These are phyloP conservation scores for Colletotrichum horii DNA, from an alignment of 2,329 filamentous ascomycete species.

Conservation along the genomic window DNA sequence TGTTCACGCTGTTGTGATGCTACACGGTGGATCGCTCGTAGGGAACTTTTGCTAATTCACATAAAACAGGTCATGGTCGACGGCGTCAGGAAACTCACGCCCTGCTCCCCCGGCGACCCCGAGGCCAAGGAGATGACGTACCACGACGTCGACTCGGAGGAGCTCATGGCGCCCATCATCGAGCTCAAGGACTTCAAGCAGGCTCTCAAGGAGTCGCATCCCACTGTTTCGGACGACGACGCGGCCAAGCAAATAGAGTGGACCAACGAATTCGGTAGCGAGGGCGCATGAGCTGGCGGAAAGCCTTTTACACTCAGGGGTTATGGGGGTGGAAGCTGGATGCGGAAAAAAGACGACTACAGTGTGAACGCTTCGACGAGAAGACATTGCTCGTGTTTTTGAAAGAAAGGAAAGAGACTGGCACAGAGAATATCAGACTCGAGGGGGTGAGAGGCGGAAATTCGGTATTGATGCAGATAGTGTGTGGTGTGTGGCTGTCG, in stretches of 20 bases:
- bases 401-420: not conserved
- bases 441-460: not conserved
- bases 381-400: not conserved
- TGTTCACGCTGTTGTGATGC: conserved; percentile 23
- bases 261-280: conserved; percentile 95
- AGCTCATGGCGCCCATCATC: conserved; percentile 85
- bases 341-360: not conserved
- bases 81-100: conserved; percentile 73
- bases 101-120: conserved; percentile 89
- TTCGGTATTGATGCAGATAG: not conserved
- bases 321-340: not conserved
- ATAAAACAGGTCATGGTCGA: conserved; percentile 70
- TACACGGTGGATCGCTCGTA: not conserved
- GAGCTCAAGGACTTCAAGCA: conserved; percentile 92
- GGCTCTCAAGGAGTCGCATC: conserved; percentile 85
- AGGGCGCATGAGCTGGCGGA: conserved; percentile 61
- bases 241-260: conserved; percentile 85
- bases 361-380: not conserved
- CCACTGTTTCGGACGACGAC: conserved; percentile 89
- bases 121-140: conserved; percentile 93
- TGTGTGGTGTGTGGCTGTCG: not conserved
- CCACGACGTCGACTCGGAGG: conserved; percentile 83
- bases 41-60: not conserved
- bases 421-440: not conserved
- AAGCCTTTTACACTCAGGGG: not conserved